Percentiles rank a stretch among this genome's conserved stretches.
Conservation (phyloP, 768 basidiomycete genomes). For the Tylopilus sp. region DNA sequence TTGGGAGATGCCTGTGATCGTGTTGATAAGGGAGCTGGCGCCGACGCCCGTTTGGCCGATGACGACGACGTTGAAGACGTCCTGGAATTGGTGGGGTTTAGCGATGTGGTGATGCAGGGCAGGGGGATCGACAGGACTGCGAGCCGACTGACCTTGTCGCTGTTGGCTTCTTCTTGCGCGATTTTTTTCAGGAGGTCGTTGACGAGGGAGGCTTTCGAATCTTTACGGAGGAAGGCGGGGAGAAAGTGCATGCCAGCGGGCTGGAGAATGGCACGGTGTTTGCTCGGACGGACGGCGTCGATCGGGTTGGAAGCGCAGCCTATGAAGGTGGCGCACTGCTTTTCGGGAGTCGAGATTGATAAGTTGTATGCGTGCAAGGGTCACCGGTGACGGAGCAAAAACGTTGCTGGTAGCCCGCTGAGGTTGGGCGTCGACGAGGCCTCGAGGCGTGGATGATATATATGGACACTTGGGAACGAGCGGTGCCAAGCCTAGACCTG, state of each 20-base stretch:
- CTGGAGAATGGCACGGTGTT: background rate
- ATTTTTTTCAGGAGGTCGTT: conserved; percentile 24
- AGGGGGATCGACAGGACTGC: background rate
- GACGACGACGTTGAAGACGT: conserved; percentile 29
- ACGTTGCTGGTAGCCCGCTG: conserved; percentile 13
- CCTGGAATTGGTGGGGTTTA: conserved; percentile 9
- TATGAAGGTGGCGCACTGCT: conserved; percentile 11
- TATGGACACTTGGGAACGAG: conserved; percentile 1
- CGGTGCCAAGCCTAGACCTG: background rate
- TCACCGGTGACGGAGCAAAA: conserved; percentile 3
- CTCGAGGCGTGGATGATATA: conserved; percentile 18
- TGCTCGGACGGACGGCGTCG: background rate
- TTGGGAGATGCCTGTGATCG: conserved; percentile 24
- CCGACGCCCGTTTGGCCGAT: conserved; percentile 33
- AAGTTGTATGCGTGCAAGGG: background rate
- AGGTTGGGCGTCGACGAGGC: conserved; percentile 9
- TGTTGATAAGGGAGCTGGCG: conserved; percentile 42
- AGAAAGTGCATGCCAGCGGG: conserved; percentile 24
- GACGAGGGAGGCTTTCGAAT: conserved; percentile 22
- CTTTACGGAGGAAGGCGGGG: conserved; percentile 27
- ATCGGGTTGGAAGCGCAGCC: conserved; percentile 15
- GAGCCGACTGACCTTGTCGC: conserved; percentile 22
- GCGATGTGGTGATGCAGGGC: background rate
- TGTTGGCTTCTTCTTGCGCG: conserved; percentile 17
- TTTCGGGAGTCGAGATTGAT: conserved; percentile 1